Evolutionary conservation across 2,329 filamentous ascomycete genomes (phyloP).

Genomic region (Neonectria hederae): DNA sequence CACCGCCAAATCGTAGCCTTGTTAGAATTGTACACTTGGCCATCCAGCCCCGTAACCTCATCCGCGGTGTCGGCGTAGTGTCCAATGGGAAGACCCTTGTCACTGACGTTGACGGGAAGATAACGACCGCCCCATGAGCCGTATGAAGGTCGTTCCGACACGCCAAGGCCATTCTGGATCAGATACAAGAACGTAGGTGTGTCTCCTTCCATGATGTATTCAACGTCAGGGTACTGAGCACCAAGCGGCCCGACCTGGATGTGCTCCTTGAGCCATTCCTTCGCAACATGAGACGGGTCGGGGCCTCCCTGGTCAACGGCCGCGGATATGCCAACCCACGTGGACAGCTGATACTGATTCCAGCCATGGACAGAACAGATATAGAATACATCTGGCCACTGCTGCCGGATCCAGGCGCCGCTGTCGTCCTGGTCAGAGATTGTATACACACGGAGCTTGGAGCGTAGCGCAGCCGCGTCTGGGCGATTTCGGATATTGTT

Average conservation of each 20-base stretch:
- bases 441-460: conserved; percentile 60
- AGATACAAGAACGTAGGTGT: conserved; percentile 59
- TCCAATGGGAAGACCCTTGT: conserved; percentile 16
- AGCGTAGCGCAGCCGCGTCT: conserved; percentile 49
- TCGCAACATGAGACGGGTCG: conserved; percentile 56
- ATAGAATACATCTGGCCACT: conserved; percentile 64
- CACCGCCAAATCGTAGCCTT: conserved; percentile 55
- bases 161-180: conserved; percentile 46
- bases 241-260: conserved; percentile 60
- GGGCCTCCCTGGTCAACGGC: conserved; percentile 44
- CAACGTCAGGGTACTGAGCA: conserved; percentile 53
- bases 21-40: conserved; percentile 36
- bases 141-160: conserved; percentile 56
- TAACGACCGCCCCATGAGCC: conserved; percentile 62
- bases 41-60: conserved; percentile 39
- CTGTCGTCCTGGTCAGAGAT: conserved; percentile 69
- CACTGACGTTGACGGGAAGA: conserved; percentile 43
- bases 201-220: conserved; percentile 62
- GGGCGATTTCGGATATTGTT: conserved; percentile 33
- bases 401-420: conserved; percentile 61
- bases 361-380: conserved; percentile 65
- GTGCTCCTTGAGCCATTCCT: conserved; percentile 61
- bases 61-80: conserved; percentile 42
- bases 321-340: conserved; percentile 65
- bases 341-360: conserved; percentile 62